Conservation (phyloP, 2,329 filamentous ascomycete genomes). For the Apiospora malaysiana region DNA sequence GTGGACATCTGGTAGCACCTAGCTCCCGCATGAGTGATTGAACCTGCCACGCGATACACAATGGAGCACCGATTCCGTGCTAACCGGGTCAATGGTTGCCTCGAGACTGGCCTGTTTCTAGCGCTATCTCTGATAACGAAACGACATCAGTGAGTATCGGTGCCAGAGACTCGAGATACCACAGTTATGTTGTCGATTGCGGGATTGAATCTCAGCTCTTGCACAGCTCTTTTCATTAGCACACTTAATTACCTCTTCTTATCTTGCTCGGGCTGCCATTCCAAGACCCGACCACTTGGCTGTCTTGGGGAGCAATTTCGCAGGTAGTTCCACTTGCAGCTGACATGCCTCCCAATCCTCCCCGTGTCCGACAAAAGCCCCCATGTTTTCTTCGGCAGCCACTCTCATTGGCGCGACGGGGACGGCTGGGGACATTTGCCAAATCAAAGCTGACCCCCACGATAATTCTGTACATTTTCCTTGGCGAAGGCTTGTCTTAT, state of each 20-base stretch:
- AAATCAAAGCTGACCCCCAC: not conserved
- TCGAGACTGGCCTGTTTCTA: not conserved
- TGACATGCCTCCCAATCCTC: not conserved
- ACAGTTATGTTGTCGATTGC: no score
- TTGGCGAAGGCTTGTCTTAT: slow-evolving; percentile 8
- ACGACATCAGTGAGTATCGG: no score
- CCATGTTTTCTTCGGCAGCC: not conserved
- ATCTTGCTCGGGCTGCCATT: not conserved
- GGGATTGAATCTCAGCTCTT: not conserved
- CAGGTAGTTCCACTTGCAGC: not conserved
- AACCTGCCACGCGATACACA: not conserved
- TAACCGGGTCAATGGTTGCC: not conserved
- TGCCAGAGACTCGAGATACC: not conserved
- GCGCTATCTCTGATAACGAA: not conserved
- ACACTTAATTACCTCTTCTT: slow-evolving; percentile 2
- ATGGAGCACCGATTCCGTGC: not conserved
- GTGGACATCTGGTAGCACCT: not conserved
- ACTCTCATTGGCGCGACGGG: not conserved
- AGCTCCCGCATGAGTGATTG: not conserved
- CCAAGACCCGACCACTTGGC: not conserved
- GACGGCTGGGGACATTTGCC: not conserved
- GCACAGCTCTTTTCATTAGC: not conserved
- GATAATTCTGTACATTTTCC: not conserved
- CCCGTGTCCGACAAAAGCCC: not conserved
- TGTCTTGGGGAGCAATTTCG: not conserved